phyloP scores from a whole-genome alignment of 345 rosid genomes.

The Eutrema japonicum region DNA sequence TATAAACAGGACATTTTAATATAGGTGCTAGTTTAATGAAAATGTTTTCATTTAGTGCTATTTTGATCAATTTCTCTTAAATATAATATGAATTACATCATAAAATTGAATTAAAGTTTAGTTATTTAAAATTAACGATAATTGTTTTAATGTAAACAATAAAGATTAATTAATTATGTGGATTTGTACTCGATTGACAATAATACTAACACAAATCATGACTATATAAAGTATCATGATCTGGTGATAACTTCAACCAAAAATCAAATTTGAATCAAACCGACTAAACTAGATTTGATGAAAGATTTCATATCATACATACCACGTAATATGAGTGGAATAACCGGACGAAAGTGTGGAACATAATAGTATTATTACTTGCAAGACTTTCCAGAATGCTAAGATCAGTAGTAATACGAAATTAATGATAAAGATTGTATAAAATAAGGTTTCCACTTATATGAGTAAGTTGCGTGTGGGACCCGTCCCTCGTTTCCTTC shows the following conservation, averaged over 20 bases:
- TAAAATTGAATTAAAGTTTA: background rate
- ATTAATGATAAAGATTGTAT: conserved; percentile 10
- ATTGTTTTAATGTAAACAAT: background rate
- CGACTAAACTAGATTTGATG: background rate
- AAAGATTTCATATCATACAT: conserved; percentile 12
- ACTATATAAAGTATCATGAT: background rate
- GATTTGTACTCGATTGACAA: background rate
- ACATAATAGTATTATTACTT: conserved; percentile 27
- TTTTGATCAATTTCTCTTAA: no score
- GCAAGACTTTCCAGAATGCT: conserved; percentile 13
- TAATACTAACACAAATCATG: background rate
- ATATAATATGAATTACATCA: background rate
- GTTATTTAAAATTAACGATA: background rate
- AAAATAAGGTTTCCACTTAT: conserved; percentile 13
- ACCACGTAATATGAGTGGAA: conserved; percentile 29
- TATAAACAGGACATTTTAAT: no score
- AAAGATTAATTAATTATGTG: background rate
- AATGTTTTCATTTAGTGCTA: no score
- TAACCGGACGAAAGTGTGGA: conserved; percentile 31
- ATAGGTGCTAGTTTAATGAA: no score
- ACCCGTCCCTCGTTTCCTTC: conserved; percentile 35
- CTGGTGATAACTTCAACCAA: background rate
- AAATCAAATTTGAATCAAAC: background rate
- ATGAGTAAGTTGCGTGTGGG: conserved; percentile 37
- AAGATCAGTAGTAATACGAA: background rate